Evolutionary conservation across 257 asterid species (phyloP).

Genomic region (Cynanchum wilfordii): DNA sequence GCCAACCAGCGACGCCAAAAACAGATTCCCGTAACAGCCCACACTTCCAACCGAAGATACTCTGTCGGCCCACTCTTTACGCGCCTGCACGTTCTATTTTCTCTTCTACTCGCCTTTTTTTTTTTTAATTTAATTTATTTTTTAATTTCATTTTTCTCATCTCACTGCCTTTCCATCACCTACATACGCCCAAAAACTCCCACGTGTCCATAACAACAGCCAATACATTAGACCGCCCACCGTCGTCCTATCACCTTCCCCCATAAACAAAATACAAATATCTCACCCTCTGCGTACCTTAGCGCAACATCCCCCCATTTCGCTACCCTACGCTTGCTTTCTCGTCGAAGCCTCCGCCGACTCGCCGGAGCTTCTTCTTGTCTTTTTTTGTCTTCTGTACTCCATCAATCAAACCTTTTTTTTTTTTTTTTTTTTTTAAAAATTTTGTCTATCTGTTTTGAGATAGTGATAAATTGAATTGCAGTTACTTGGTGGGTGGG

Average conservation of each 20-base stretch:
- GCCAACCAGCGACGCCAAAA: conserved; percentile 40
- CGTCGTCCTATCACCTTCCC: conserved; percentile 25
- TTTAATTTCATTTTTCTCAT: background rate
- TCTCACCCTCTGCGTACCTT: conserved; percentile 45
- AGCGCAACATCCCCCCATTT: conserved; percentile 37
- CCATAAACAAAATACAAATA: conserved; percentile 29
- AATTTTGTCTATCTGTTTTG: no score
- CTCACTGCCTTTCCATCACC: conserved; percentile 3
- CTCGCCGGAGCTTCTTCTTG: conserved; percentile 22
- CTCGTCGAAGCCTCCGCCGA: conserved; percentile 32
- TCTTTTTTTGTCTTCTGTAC: background rate
- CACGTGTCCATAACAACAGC: conserved; percentile 3
- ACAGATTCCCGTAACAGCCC: conserved; percentile 28
- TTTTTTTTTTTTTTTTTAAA: no score
- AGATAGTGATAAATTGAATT: background rate
- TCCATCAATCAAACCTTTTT: conserved; percentile 4
- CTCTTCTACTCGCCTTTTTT: conserved; percentile 24
- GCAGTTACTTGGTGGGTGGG: background rate
- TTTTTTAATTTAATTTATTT: background rate
- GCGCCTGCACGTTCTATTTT: conserved; percentile 56
- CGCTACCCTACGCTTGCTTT: conserved; percentile 43
- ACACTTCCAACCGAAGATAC: conserved; percentile 38
- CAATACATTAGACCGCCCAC: conserved; percentile 1
- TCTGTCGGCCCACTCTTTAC: conserved; percentile 38
- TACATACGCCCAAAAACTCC: background rate